Evolutionary conservation across 140 eudicot genomes (phyloP).

Genomic region (Oenanthe javanica): DNA sequence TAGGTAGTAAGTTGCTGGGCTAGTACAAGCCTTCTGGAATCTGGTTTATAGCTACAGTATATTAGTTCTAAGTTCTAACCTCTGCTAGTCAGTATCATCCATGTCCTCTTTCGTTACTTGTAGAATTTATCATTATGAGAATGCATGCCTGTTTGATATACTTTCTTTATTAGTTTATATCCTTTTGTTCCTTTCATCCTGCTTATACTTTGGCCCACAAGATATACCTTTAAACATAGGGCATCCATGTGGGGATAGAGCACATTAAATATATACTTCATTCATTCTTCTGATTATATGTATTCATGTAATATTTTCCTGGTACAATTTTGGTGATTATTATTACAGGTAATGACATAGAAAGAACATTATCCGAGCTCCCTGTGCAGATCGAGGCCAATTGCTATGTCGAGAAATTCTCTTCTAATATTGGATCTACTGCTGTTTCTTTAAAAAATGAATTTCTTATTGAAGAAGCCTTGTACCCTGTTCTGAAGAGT

Average conservation of each 20-base stretch:
- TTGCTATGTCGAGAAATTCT: constrained; percentile 16
- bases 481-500: constrained; percentile 40
- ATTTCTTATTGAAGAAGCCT: not conserved
- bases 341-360: constrained; percentile 21
- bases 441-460: constrained; percentile 16
- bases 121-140: not conserved
- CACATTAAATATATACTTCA: not conserved
- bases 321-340: not conserved
- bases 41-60: not conserved
- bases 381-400: constrained; percentile 25
- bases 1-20: too few species aligned
- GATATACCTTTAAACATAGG: not conserved
- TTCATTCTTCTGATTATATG: not conserved
- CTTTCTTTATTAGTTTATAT: not conserved
- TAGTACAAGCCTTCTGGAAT: too few species aligned
- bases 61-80: too few species aligned
- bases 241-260: not conserved
- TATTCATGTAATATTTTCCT: not conserved
- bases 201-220: not conserved
- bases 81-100: too few species aligned
- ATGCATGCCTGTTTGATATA: not conserved
- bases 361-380: constrained; percentile 20
- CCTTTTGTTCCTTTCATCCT: not conserved
- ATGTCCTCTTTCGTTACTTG: not conserved
- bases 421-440: constrained; percentile 22